Evolutionary conservation across 768 basidiomycete species (phyloP), one percentile per base, ranked within the genome.

Genomic region (Cyclocybe aegerita): DNA sequence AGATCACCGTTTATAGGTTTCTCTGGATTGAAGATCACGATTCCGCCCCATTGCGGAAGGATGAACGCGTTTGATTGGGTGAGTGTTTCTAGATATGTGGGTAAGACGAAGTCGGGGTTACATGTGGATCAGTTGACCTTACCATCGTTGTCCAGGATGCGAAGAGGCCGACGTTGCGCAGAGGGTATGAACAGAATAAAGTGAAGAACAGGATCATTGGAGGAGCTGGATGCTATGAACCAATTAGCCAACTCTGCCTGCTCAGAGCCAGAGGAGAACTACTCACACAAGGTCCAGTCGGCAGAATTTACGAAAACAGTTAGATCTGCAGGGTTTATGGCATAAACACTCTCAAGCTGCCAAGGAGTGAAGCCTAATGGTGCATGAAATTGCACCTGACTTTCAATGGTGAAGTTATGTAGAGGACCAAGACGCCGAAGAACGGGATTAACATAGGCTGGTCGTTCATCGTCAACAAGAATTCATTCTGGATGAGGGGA

Each of bases 241-340:
- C 37, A 43, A 32, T 60, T 9, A 60, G 54, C 37, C 16, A 14
- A 36, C 36, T 6, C 41, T 15, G 10, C 39, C 7, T 30, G 29
- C 17, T 14, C 17, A 3, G 17, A 16, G 32, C 35, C 8, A 36
- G 39, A 39, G 30, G 7, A 9, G 23, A 32, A 40, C 17, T 30
- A 57, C 76, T 59, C 59, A 94, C 95, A 93, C 43, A 99, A 63
- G 9, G 88, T 89, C 97, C 97, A 99, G 62, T 94, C 87, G 4
- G 94, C 97, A 5, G 93, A 93, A 61, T 99, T 99, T 37, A 99
- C 77, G 62, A 99, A 99, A 0, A 95, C 85, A 10, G 89, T 93
- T 51, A 97, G 76, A 60, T 96, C 85, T 57, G 94, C 93, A 44
- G 83, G 81, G 1, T 81, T 82, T 35, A 98, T 67, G 0, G 82